Evolutionary conservation across 2,329 filamentous ascomycete genomes (phyloP).

Genomic region (Nothopassalora personata): DNA sequence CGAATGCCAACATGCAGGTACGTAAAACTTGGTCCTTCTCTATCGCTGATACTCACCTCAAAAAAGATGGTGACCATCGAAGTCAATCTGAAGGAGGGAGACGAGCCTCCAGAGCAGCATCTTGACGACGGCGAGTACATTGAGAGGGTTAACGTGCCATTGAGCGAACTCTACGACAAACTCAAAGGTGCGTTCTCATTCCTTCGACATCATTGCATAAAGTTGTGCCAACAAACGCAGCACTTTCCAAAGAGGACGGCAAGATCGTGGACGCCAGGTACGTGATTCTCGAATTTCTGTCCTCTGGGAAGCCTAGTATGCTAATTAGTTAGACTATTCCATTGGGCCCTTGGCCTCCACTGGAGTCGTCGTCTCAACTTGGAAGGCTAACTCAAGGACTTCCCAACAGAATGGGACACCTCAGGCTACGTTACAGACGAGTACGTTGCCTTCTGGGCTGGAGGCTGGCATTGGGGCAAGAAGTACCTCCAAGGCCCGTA

Average conservation of each 20-base stretch:
- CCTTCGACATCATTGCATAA: background rate
- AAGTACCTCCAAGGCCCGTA: background rate
- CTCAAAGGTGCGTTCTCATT: slow-evolving; percentile 37
- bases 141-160: slow-evolving; percentile 53
- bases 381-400: slow-evolving; percentile 23
- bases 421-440: slow-evolving; percentile 29
- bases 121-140: slow-evolving; percentile 60
- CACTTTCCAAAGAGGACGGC: slow-evolving; percentile 42
- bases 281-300: slow-evolving; percentile 4
- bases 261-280: slow-evolving; percentile 48
- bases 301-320: background rate
- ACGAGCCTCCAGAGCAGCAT: slow-evolving; percentile 52
- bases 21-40: background rate
- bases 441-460: slow-evolving; percentile 31
- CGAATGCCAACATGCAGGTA: slow-evolving; percentile 55
- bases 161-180: slow-evolving; percentile 52
- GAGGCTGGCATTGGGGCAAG: slow-evolving; percentile 24
- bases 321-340: slow-evolving; percentile 46
- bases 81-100: slow-evolving; percentile 48
- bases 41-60: background rate
- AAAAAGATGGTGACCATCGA: slow-evolving; percentile 52
- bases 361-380: slow-evolving; percentile 33
- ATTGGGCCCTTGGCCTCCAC: slow-evolving; percentile 56
- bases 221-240: slow-evolving; percentile 24
- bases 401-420: slow-evolving; percentile 24